phyloP scores from a whole-genome alignment of 2,329 filamentous ascomycete genomes.

The Cercospora brassicicola region DNA sequence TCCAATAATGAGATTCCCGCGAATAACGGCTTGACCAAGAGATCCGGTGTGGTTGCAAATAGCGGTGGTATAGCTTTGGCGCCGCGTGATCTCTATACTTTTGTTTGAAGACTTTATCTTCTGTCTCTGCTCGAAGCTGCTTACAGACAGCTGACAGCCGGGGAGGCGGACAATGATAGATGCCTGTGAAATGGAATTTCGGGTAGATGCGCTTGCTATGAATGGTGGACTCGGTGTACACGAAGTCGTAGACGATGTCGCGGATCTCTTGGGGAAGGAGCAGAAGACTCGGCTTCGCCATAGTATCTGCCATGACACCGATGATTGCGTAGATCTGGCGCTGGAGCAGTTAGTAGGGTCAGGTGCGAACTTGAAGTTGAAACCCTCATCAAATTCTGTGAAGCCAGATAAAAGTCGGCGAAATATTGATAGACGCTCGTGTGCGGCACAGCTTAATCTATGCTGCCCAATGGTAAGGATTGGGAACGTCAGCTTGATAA shows the following conservation, averaged over 20 bases:
- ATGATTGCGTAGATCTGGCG: background rate
- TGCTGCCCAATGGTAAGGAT: background rate
- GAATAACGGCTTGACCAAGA: background rate
- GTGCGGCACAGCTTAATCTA: background rate
- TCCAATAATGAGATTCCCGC: background rate
- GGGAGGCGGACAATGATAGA: background rate
- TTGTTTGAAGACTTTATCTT: background rate
- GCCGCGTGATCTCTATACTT: background rate
- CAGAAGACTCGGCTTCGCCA: background rate
- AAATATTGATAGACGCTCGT: background rate
- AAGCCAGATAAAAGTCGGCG: too few relatives aligned
- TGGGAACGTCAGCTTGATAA: background rate
- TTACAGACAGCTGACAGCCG: background rate
- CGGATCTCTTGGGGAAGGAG: background rate
- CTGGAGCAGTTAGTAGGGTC: background rate
- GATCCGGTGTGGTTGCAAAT: background rate
- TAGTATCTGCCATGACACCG: background rate
- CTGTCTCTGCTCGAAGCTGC: background rate
- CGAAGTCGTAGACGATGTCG: background rate
- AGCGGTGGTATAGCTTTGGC: background rate
- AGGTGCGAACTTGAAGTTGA: background rate
- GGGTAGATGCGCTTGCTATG: background rate
- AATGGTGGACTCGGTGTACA: background rate
- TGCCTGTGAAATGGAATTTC: background rate
- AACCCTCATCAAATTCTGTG: too few relatives aligned